phyloP scores from a whole-genome alignment of 495 filamentous ascomycete species.

The Penicillium samsonianum region DNA sequence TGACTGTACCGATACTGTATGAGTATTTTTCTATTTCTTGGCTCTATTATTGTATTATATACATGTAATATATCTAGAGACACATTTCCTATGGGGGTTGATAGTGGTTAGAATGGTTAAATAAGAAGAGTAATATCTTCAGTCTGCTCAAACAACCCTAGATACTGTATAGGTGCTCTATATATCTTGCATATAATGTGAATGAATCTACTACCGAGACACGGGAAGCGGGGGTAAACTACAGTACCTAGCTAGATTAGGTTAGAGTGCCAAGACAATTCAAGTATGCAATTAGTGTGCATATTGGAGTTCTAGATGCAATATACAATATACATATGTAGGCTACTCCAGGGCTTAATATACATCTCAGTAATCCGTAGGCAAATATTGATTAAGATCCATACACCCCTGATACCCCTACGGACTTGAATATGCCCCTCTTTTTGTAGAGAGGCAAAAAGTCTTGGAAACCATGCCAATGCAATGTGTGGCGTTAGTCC shows the following conservation, averaged over 20 bases:
- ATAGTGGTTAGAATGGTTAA: no score
- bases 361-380: neutral
- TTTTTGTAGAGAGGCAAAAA: neutral
- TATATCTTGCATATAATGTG: neutral
- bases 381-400: neutral
- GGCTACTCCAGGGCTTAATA: neutral
- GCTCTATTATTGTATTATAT: neutral
- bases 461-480: neutral
- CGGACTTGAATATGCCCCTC: neutral
- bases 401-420: neutral
- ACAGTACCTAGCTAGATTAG: neutral
- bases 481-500: neutral
- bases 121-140: neutral
- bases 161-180: neutral
- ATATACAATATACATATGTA: no score
- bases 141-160: neutral
- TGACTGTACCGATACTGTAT: slow-evolving; percentile 10
- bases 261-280: neutral
- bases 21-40: neutral
- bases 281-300: neutral
- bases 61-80: neutral
- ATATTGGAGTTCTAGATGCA: no score
- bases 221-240: neutral
- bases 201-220: no score
- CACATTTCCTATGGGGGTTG: no score